Evolutionary conservation across 768 basidiomycete genomes (phyloP).

Genomic region (Lentinula aciculospora): DNA sequence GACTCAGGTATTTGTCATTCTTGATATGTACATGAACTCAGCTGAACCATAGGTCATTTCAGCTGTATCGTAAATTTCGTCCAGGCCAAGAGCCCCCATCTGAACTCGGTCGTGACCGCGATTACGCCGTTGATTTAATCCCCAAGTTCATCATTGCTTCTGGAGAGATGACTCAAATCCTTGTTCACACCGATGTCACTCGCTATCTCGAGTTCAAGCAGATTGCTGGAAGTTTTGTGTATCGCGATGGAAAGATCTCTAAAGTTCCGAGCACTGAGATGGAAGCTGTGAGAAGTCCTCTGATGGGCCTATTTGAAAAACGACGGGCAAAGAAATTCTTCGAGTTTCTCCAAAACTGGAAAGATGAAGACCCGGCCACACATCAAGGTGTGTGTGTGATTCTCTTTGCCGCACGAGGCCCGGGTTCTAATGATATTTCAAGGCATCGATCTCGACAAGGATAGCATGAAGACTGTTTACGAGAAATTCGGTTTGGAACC

Average conservation of each 20-base stretch:
- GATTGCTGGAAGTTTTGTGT: conserved; percentile 97
- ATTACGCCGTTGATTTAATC: conserved; percentile 96
- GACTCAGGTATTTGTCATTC: conserved; percentile 67
- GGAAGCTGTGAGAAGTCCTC: conserved; percentile 89
- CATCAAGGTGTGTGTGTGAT: conserved; percentile 91
- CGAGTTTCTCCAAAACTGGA: conserved; percentile 93
- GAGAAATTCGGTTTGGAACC: conserved; percentile 96
- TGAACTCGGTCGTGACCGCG: conserved; percentile 92
- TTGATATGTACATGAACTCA: conserved; percentile 1
- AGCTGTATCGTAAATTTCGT: conserved; percentile 97
- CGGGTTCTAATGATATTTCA: conserved; percentile 4
- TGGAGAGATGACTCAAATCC: conserved; percentile 95
- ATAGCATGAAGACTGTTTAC: conserved; percentile 92
- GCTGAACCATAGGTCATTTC: conserved; percentile 8
- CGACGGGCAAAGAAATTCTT: conserved; percentile 98
- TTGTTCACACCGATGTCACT: conserved; percentile 98
- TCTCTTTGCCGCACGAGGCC: not conserved
- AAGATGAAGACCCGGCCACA: conserved; percentile 90
- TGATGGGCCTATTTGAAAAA: conserved; percentile 99
- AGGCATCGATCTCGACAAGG: conserved; percentile 87
- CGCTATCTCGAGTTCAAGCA: conserved; percentile 99
- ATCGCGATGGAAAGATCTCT: conserved; percentile 92
- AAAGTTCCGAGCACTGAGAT: conserved; percentile 98
- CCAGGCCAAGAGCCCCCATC: conserved; percentile 67
- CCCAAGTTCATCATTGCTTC: conserved; percentile 99